phyloP scores from a whole-genome alignment of 345 rosid species.

The Citrus mangshanensis region DNA sequence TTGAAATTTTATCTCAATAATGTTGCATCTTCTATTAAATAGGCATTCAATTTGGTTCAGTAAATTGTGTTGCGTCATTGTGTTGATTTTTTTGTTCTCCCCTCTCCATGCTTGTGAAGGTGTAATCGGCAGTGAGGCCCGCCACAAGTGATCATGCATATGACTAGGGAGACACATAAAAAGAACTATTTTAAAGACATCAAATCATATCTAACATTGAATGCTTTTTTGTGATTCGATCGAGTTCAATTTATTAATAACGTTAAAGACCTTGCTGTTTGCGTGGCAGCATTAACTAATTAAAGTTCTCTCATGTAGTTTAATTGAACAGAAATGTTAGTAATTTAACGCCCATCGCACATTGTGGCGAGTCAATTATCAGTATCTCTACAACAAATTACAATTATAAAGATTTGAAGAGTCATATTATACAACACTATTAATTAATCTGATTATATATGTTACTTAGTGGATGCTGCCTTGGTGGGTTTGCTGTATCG shows the following conservation, averaged over 20 bases:
- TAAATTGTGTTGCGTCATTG: not conserved
- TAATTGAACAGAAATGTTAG: not conserved
- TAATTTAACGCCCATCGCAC: not conserved
- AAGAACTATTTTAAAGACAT: not conserved
- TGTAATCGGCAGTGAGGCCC: not conserved
- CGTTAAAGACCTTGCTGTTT: not conserved
- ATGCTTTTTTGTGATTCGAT: not conserved
- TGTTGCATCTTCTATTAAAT: not conserved
- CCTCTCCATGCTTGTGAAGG: not conserved
- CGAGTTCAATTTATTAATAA: not conserved
- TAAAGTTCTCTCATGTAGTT: not conserved
- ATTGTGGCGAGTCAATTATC: not conserved
- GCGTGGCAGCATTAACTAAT: not conserved
- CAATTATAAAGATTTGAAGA: constrained; percentile 5
- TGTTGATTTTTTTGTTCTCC: too few species aligned
- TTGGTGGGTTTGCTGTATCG: not conserved
- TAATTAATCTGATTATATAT: not conserved
- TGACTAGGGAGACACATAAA: not conserved
- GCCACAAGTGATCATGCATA: not conserved
- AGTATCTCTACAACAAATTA: not conserved
- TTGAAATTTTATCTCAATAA: not conserved
- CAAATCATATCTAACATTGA: not conserved
- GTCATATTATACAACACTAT: not conserved
- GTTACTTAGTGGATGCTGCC: not conserved
- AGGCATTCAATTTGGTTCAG: not conserved